Evolutionary conservation across 208 protist species (phyloP).

Genomic region (Borovskyia barvae): DNA sequence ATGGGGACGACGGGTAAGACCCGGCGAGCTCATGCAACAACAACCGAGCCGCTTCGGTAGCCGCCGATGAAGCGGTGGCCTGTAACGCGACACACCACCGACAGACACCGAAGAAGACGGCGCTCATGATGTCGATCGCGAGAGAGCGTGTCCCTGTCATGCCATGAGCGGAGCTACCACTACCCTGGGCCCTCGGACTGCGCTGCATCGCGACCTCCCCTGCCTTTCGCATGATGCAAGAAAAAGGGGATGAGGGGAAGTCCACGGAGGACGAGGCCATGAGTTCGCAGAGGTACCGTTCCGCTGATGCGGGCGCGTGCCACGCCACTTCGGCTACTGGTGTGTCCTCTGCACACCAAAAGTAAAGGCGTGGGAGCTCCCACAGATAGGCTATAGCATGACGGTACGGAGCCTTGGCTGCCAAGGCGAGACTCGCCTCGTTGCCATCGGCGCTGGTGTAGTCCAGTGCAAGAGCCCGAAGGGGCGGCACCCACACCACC

Average conservation of each 20-base stretch:
- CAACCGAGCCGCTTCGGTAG: background rate
- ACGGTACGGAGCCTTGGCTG: slow-evolving; percentile 17
- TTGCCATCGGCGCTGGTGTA: slow-evolving; percentile 32
- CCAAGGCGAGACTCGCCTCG: slow-evolving; percentile 28
- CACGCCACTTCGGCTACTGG: slow-evolving; percentile 37
- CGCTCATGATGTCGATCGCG: slow-evolving; percentile 33
- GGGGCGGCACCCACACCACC: slow-evolving; percentile 61
- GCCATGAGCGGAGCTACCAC: background rate
- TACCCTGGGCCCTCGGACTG: background rate
- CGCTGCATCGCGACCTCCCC: slow-evolving; percentile 29
- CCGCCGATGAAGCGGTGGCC: background rate
- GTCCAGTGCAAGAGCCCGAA: slow-evolving; percentile 75
- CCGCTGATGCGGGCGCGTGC: slow-evolving; percentile 23
- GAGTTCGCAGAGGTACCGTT: slow-evolving; percentile 24
- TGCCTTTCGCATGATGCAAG: slow-evolving; percentile 45
- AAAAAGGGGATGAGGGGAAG: slow-evolving; percentile 17
- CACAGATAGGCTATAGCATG: slow-evolving; percentile 44
- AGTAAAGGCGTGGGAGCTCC: slow-evolving; percentile 57
- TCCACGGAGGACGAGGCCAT: slow-evolving; percentile 1
- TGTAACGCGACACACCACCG: slow-evolving; percentile 40
- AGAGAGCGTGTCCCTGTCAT: background rate
- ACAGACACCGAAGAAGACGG: slow-evolving; percentile 44
- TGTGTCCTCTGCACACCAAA: slow-evolving; percentile 26
- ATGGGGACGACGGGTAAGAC: too few species aligned
- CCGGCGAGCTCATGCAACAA: too few species aligned